Conservation (phyloP, 495 filamentous ascomycete species). For the Podospora bellae-mahoneyi region DNA sequence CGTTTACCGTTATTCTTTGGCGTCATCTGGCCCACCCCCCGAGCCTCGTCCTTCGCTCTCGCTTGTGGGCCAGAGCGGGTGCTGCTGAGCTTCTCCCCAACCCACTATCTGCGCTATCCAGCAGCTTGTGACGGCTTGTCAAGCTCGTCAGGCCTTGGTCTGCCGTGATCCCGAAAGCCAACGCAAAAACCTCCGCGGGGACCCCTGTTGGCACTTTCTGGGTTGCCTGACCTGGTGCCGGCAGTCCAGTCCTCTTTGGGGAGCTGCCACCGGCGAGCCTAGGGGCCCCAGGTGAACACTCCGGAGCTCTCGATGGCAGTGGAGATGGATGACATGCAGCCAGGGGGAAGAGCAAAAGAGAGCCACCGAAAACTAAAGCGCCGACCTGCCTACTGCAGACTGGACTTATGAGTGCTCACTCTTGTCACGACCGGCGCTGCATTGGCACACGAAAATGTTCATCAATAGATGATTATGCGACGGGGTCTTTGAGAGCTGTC, state of each 20-base stretch:
- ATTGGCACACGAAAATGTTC: slow-evolving; percentile 11
- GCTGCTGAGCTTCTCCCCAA: neutral
- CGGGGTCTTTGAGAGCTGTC: neutral
- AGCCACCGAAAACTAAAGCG: neutral
- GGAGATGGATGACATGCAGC: slow-evolving; percentile 6
- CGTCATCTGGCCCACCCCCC: neutral
- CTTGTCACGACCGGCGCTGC: neutral
- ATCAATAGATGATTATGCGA: slow-evolving; percentile 13
- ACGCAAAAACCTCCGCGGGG: neutral
- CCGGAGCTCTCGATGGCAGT: slow-evolving; percentile 4
- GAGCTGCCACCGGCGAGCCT: slow-evolving; percentile 1
- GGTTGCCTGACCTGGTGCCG: neutral
- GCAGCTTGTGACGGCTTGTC: neutral
- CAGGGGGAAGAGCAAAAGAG: neutral
- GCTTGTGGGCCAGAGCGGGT: neutral
- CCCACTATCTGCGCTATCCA: neutral
- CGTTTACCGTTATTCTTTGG: neutral
- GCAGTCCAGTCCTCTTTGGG: slow-evolving; percentile 17
- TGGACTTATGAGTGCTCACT: neutral
- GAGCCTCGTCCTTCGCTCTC: neutral
- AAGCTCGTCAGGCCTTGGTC: slow-evolving; percentile 14
- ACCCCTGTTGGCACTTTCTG: slow-evolving; percentile 8
- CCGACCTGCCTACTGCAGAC: slow-evolving; percentile 8
- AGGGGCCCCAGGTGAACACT: slow-evolving; percentile 12
- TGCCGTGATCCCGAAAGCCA: slow-evolving; percentile 20